phyloP scores from a whole-genome alignment of 2,329 filamentous ascomycete species.

The Pseudogymnoascus sp. region DNA sequence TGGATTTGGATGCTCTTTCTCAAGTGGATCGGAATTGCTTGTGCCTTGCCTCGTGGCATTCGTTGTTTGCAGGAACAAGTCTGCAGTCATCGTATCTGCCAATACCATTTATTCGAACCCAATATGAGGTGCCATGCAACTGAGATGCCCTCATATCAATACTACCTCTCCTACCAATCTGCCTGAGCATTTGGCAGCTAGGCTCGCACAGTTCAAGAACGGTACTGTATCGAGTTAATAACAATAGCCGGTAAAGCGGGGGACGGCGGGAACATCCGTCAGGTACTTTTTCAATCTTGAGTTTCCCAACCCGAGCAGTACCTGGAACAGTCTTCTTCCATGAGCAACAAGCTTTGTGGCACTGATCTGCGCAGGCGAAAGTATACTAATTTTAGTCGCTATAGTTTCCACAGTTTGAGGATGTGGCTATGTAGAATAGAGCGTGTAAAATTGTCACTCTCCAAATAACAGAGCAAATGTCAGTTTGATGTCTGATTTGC shows the following conservation, averaged over 20 bases:
- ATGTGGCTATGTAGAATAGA: background rate
- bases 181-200: background rate
- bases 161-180: no score
- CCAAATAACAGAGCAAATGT: background rate
- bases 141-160: background rate
- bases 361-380: background rate
- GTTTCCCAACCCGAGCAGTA: background rate
- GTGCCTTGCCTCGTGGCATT: background rate
- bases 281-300: background rate
- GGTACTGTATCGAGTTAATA: background rate
- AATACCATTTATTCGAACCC: background rate
- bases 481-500: background rate
- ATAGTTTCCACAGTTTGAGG: background rate
- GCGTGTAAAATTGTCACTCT: background rate
- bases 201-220: background rate
- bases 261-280: background rate
- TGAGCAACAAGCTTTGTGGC: background rate
- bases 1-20: background rate
- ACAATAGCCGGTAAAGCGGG: background rate
- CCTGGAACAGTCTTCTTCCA: background rate
- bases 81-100: background rate
- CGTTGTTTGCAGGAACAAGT: background rate
- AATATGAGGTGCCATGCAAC: background rate
- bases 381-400: background rate
- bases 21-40: background rate